Percentiles rank a stretch among this genome's conserved stretches.
These are phyloP conservation scores for Diutina neorugosa DNA, from an alignment of 1,139 yeast species.

Conservation along the genomic window DNA sequence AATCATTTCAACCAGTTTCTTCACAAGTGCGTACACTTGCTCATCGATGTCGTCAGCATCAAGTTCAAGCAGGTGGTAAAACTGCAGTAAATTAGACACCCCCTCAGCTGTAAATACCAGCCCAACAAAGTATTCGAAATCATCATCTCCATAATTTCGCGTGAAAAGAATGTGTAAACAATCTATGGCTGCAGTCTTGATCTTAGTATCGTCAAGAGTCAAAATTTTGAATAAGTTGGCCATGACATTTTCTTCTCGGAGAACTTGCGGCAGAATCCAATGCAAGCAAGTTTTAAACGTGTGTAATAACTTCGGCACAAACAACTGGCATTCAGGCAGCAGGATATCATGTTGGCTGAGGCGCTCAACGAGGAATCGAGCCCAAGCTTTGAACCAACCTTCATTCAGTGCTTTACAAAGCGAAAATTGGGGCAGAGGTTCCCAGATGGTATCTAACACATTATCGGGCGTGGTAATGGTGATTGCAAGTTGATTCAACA, in stretches of 20 bases:
- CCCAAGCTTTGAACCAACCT: conserved; percentile 88
- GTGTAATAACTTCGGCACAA: conserved; percentile 61
- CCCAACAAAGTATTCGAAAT: conserved; percentile 71
- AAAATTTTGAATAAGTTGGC: conserved; percentile 53
- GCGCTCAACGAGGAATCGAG: conserved; percentile 41
- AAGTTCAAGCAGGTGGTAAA: conserved; percentile 49
- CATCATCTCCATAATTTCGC: conserved; percentile 61
- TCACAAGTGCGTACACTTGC: conserved; percentile 60
- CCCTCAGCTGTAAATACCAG: conserved; percentile 67
- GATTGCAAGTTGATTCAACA: conserved; percentile 72
- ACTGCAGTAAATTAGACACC: conserved; percentile 49
- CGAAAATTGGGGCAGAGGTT: conserved; percentile 51
- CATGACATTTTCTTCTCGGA: conserved; percentile 56
- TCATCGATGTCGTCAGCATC: conserved; percentile 78
- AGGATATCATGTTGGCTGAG: conserved; percentile 21
- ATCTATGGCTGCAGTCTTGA: conserved; percentile 79
- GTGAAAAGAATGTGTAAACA: conserved; percentile 84
- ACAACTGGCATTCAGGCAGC: conserved; percentile 27
- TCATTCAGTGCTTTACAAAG: conserved; percentile 51
- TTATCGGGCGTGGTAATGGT: conserved; percentile 67
- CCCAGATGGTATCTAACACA: conserved; percentile 56
- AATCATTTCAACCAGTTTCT: conserved; percentile 87
- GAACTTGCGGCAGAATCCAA: conserved; percentile 77
- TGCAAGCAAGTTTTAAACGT: conserved; percentile 82
- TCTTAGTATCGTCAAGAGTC: conserved; percentile 45